Conservation (phyloP, 225 moss, liverwort and hornwort species). For the Takakia lepidozioides region DNA sequence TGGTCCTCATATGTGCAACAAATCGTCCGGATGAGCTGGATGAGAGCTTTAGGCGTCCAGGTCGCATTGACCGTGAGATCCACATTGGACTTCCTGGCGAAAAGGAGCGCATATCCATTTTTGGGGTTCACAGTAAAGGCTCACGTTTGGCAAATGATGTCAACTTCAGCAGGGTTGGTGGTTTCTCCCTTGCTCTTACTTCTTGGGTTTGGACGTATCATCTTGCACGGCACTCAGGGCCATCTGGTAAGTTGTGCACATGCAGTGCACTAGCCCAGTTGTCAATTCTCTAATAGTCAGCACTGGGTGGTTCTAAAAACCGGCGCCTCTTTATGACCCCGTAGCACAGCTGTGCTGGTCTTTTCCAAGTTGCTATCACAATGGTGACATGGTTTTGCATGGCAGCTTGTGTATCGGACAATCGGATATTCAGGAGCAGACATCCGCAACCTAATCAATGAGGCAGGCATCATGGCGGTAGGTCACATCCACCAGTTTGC, state of each 20-base stretch:
- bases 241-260: too few relatives aligned
- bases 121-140: conserved; percentile 92
- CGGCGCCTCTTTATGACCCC: too few relatives aligned
- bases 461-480: conserved; percentile 98
- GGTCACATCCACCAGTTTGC: conserved; percentile 8
- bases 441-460: conserved; percentile 95
- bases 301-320: too few relatives aligned
- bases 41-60: conserved; percentile 80
- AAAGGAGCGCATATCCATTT: conserved; percentile 78
- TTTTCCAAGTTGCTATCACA: too few relatives aligned
- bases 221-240: too few relatives aligned
- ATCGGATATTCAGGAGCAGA: conserved; percentile 99
- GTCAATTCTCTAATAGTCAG: too few relatives aligned
- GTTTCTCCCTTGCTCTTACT: too few relatives aligned
- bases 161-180: conserved; percentile 69
- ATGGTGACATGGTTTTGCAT: too few relatives aligned
- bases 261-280: too few relatives aligned
- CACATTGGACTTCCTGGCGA: conserved; percentile 95
- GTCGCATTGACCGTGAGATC: conserved; percentile 97
- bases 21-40: conserved; percentile 98
- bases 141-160: conserved; percentile 78
- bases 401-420: conserved; percentile 90
- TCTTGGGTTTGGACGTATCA: too few relatives aligned
- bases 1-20: conserved; percentile 93
- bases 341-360: too few relatives aligned